These are phyloP conservation scores for Aspergillus sp. DNA, from an alignment of 2,329 filamentous ascomycete species.

Conservation along the genomic window DNA sequence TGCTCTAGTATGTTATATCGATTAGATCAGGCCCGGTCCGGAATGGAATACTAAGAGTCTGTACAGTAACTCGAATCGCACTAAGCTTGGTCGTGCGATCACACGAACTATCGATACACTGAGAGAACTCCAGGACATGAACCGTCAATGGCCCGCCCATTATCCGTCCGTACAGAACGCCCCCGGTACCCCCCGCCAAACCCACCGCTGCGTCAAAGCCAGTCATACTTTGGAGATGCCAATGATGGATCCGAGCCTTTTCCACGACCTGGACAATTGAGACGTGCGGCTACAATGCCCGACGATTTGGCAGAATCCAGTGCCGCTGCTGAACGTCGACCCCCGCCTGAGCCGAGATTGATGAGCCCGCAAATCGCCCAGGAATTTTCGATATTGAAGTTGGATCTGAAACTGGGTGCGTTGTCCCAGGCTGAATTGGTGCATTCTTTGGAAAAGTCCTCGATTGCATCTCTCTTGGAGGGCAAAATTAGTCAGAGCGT, in stretches of 20 bases:
- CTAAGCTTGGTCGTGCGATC: slow-evolving; percentile 81
- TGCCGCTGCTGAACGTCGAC: slow-evolving; percentile 59
- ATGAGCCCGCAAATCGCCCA: slow-evolving; percentile 90
- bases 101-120: slow-evolving; percentile 79
- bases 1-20: slow-evolving; percentile 62
- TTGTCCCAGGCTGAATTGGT: slow-evolving; percentile 85
- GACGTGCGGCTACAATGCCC: slow-evolving; percentile 68
- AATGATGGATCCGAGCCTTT: not conserved
- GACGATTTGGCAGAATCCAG: slow-evolving; percentile 69
- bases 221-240: slow-evolving; percentile 27
- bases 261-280: slow-evolving; percentile 47
- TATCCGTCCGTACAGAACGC: slow-evolving; percentile 64
- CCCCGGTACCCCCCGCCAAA: slow-evolving; percentile 25
- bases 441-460: slow-evolving; percentile 87
- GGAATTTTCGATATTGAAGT: slow-evolving; percentile 90
- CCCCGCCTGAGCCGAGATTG: slow-evolving; percentile 68
- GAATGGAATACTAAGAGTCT: slow-evolving; percentile 11
- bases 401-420: slow-evolving; percentile 86
- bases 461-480: slow-evolving; percentile 84
- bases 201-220: slow-evolving; percentile 30
- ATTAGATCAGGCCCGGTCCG: not conserved
- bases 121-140: slow-evolving; percentile 80
- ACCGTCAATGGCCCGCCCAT: slow-evolving; percentile 86
- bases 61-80: slow-evolving; percentile 74
- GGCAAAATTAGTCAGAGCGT: slow-evolving; percentile 93